Evolutionary conservation across 257 asterid genomes (phyloP), one percentile per base, ranked within the genome.

Genomic region (Solanum habrochaites): DNA sequence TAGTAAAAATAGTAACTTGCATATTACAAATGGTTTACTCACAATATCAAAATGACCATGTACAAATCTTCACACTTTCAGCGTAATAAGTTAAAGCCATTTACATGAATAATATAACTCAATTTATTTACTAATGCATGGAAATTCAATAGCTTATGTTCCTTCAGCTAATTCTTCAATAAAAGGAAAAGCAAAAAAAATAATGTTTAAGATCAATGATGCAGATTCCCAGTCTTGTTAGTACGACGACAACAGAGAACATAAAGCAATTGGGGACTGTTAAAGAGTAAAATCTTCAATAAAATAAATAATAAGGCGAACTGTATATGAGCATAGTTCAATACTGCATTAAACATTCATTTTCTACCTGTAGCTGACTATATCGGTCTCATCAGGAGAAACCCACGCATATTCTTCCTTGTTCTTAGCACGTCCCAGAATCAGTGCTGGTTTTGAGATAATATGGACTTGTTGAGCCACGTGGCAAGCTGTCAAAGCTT

Each of bases 401-500:
- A 94, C 96, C 99, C 99, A 97, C 90, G 94, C 95, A 87, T 92
- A 95, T 83, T 87, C 93, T 78, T 86, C 92, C 56, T 87, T 88
- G 86, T 87, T 92, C 91, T 92, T 92, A 62, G 91, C 91, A 60
- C 67, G 93, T 85, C 93, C 91, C 78, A 97, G 98, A 88, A 97
- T 94, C 83, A 97, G 88, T 35, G 97, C 94, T 3, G 98, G 98
- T 90, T 95, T 97, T 67, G 98, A 92, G 83, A 97, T 93, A 86
- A 97, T 97, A 88, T 94, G 93, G 88, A 97, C 98, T 95, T 94
- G 98, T 88, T 93, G 91, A 83, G 99, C 99, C 89, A 97, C 99
- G 90, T 97, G 98, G 92, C 99, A 97, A 87, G 99, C 99, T 52
- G 99, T 97, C 93, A 97, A 92, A 88, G 99, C 99, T 94, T 97